Percentiles rank a stretch among this genome's conserved stretches.
These are phyloP conservation scores for Cylindrotheca fusiformis DNA, from an alignment of 108 stramenopile species.

Conservation along the genomic window DNA sequence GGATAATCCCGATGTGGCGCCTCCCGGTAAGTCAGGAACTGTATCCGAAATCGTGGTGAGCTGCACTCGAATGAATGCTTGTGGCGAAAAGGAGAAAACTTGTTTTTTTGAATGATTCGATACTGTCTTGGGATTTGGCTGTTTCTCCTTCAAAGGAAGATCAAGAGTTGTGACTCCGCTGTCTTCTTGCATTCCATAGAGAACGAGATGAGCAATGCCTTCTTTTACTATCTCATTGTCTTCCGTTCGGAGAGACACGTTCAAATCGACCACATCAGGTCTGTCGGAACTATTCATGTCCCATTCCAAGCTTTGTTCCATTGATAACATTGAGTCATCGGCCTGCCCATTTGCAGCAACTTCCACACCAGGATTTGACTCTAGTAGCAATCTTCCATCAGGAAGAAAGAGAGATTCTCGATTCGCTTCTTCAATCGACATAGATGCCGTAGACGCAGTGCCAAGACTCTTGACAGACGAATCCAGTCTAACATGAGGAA, in stretches of 20 bases:
- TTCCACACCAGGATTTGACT: constrained; percentile 1
- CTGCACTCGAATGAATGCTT: constrained; percentile 32
- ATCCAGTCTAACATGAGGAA: constrained; percentile 23
- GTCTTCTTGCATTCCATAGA: constrained; percentile 19
- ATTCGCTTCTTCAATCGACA: constrained; percentile 5
- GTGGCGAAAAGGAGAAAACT: constrained; percentile 4
- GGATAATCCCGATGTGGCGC: background rate
- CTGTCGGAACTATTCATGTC: constrained; percentile 2
- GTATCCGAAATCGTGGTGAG: constrained; percentile 9
- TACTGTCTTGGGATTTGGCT: background rate
- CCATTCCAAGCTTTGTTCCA: constrained; percentile 19
- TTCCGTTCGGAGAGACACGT: constrained; percentile 17
- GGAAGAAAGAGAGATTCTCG: background rate
- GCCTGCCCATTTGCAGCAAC: background rate
- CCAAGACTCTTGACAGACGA: constrained; percentile 3
- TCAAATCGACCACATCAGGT: constrained; percentile 32
- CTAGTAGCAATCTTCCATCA: background rate
- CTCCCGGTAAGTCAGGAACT: background rate
- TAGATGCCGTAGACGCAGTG: background rate
- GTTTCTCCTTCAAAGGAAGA: constrained; percentile 30
- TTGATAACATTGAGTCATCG: background rate
- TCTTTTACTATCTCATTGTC: constrained; percentile 9
- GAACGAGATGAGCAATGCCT: constrained; percentile 28
- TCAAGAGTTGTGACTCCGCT: constrained; percentile 22
- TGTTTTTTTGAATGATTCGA: constrained; percentile 1